A percentile compares a stretch with the other conserved stretches of the same genome.
These are phyloP conservation scores for Solanum sparsipilum DNA, from an alignment of 257 asterid species.

Conservation along the genomic window DNA sequence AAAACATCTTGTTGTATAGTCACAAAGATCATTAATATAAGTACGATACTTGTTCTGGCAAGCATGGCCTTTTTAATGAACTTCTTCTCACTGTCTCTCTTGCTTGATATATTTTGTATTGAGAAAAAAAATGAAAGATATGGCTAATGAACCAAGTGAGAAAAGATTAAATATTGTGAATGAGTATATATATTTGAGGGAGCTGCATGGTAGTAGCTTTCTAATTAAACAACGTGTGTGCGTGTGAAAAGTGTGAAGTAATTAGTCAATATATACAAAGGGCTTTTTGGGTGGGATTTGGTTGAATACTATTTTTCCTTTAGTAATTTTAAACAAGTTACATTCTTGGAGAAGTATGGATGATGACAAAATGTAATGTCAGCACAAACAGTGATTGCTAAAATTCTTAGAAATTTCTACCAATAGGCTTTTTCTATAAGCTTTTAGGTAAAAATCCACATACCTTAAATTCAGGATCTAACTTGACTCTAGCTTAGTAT, in stretches of 20 bases:
- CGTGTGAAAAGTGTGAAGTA: neutral
- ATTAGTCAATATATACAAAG: neutral
- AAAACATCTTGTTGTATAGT: slow-evolving; percentile 3
- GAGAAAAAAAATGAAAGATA: neutral
- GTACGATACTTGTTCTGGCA: neutral
- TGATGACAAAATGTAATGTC: slow-evolving; percentile 2
- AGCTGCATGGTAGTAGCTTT: neutral
- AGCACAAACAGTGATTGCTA: neutral
- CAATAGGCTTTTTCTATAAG: neutral
- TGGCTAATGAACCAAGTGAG: neutral
- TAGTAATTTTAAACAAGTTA: neutral
- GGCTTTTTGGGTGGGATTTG: neutral
- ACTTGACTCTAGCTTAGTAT: slow-evolving; percentile 9
- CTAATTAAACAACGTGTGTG: neutral
- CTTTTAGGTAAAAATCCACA: neutral
- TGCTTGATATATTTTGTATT: neutral
- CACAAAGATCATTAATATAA: slow-evolving; percentile 2
- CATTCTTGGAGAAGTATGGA: neutral
- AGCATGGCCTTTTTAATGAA: neutral
- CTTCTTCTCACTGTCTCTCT: neutral
- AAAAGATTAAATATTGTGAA: neutral
- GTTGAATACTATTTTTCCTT: neutral
- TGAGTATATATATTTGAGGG: neutral
- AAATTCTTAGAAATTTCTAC: neutral
- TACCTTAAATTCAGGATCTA: slow-evolving; percentile 27